Base-by-base conservation (phyloP, 2,329 filamentous ascomycete species). In the Grosmannia serpens region DNA sequence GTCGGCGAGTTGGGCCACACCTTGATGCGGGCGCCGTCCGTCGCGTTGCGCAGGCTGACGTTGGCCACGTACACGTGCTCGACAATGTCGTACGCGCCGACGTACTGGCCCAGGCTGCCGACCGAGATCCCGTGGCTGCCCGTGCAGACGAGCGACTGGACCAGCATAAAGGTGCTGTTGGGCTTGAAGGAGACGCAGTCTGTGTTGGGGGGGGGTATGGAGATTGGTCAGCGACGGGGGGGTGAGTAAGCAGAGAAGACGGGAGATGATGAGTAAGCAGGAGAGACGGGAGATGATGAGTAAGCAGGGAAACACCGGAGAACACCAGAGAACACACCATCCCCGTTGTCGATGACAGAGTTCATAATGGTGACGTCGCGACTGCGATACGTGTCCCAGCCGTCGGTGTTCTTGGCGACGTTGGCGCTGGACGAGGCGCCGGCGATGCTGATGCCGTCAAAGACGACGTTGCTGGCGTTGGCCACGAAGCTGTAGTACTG, bases 171-270 rank as follows among this genome's bases (percentile, higher is more conserved):
- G 46, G 79, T 82, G 63, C 74, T 77, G 69, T 85, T 85, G 13
- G 81, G 82, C 69, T 85, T 85, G 74, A 84, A 83, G 1, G 79
- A 80, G 47, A 85, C 79, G 61, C 83, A 85, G 66, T 86, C 76
- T 61, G 38, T 15, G 38, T 22, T 4, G 13, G 35, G 7, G 13
- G 35, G 35, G 35, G 17, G 35, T n/a, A n/a, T n/a, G n/a, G n/a
- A n/a, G n/a, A n/a, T n/a, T n/a, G n/a, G n/a, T n/a, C n/a, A n/a
- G n/a, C n/a, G n/a, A n/a, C n/a, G n/a, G n/a, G n/a, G n/a, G n/a
- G n/a, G n/a, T n/a, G n/a, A n/a, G n/a, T n/a, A n/a, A n/a, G n/a
- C n/a, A 11, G 33, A 35, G 24, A 15, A 50, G 26, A 26, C 2
- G 13, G 10, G 22, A 15, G 24, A 24, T n/a, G 26, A 50, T 3